A percentile compares a stretch with the other conserved stretches of the same genome.
phyloP scores from a whole-genome alignment of 2,329 filamentous ascomycete species.

The Colletotrichum australisinense region DNA sequence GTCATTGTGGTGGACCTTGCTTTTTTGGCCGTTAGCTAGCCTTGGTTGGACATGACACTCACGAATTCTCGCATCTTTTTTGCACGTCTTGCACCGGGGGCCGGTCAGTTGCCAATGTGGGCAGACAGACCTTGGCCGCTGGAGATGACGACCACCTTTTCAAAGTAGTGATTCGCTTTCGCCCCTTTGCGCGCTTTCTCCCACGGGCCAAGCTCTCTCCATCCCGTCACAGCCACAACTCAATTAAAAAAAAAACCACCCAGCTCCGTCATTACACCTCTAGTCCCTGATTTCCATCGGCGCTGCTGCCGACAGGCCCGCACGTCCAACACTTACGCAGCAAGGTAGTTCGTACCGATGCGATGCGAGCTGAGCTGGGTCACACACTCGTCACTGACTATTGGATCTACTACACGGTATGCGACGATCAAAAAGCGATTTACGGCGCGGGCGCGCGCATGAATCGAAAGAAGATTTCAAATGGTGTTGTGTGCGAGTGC shows the following conservation, averaged over 20 bases:
- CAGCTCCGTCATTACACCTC: conserved; percentile 15
- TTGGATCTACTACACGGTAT: not conserved
- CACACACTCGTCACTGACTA: not conserved
- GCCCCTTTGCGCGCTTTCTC: conserved; percentile 6
- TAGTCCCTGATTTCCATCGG: not conserved
- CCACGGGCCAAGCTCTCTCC: not conserved
- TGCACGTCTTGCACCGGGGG: not conserved
- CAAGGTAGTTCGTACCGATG: not conserved
- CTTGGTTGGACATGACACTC: not conserved
- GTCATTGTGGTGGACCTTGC: not conserved
- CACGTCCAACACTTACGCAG: too few species aligned
- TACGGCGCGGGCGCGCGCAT: not conserved
- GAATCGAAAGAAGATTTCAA: not conserved
- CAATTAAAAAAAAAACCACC: conserved; percentile 6
- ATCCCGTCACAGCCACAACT: conserved; percentile 28
- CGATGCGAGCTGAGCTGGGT: not conserved
- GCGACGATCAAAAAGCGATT: not conserved
- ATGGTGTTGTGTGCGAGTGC: not conserved
- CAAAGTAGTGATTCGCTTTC: conserved; percentile 24
- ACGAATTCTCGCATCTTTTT: not conserved
- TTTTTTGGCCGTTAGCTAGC: not conserved
- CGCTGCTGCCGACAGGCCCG: not conserved
- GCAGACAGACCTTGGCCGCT: conserved; percentile 11
- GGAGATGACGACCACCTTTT: conserved; percentile 22
- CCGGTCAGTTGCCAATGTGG: conserved; percentile 5